phyloP scores from a whole-genome alignment of 208 protist genomes.

The Acanthamoeba healyi region DNA sequence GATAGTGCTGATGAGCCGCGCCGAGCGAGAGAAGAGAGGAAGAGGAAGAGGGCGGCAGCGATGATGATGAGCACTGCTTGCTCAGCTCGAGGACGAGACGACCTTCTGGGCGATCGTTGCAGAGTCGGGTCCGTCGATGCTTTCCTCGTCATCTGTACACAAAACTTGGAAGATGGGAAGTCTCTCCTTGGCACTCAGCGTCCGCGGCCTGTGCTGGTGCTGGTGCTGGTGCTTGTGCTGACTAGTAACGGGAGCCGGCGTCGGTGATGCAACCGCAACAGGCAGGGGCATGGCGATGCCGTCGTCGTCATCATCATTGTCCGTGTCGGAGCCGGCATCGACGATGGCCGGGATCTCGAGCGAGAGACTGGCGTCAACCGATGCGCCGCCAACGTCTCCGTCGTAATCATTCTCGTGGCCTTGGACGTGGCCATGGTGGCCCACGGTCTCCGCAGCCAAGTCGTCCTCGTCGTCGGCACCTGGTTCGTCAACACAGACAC shows the following conservation, averaged over 20 bases:
- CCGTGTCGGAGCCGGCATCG: conserved; percentile 10
- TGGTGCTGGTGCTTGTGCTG: too few species aligned
- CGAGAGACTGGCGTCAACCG: conserved; percentile 15
- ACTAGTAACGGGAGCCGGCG: background rate
- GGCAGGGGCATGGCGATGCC: background rate
- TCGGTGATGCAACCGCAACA: background rate
- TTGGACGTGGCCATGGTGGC: too few species aligned
- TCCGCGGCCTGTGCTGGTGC: conserved; percentile 22
- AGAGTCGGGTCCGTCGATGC: background rate
- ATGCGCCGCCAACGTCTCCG: background rate
- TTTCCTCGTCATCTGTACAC: conserved; percentile 60
- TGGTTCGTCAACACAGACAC: background rate
- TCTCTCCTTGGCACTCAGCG: conserved; percentile 39
- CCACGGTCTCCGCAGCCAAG: background rate
- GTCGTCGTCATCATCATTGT: background rate
- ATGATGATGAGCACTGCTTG: background rate
- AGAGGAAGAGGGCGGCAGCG: background rate
- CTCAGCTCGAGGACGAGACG: conserved; percentile 6
- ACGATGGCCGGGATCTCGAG: conserved; percentile 34
- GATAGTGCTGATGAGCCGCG: too few species aligned
- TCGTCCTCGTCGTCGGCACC: conserved; percentile 14
- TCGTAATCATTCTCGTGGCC: conserved; percentile 38
- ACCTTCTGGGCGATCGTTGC: background rate
- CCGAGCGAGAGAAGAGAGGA: too few species aligned
- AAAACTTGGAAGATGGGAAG: conserved; percentile 60